Evolutionary conservation across 305 asterid species (phyloP).

Genomic region (Plantago rigida): DNA sequence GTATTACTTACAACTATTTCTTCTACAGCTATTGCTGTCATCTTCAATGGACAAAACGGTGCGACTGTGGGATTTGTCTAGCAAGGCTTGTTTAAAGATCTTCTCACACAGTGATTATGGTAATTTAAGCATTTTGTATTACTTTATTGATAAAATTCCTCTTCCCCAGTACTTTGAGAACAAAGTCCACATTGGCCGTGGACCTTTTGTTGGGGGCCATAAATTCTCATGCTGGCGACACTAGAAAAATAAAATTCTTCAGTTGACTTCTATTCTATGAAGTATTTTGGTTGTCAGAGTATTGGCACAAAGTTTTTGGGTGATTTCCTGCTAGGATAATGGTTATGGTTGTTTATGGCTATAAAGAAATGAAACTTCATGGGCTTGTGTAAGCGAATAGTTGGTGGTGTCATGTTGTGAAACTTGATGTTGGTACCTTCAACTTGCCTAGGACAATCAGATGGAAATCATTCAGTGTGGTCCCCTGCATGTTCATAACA

Average conservation of each 20-base stretch:
- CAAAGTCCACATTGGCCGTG: constrained; percentile 7
- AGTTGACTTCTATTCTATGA: neutral
- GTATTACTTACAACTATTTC: constrained; percentile 26
- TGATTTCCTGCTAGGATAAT: constrained; percentile 11
- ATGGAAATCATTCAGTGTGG: no score
- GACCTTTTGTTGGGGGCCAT: neutral
- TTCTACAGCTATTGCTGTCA: constrained; percentile 56
- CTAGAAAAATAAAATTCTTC: no score
- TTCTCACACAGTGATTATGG: constrained; percentile 82
- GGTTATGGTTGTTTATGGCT: neutral
- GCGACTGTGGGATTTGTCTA: constrained; percentile 70
- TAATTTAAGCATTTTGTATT: constrained; percentile 29
- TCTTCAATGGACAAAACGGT: constrained; percentile 86
- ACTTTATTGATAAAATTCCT: constrained; percentile 9
- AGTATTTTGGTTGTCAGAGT: constrained; percentile 8
- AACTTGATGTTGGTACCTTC: no score
- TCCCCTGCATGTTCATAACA: no score
- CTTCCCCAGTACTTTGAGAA: constrained; percentile 3
- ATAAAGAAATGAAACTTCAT: constrained; percentile 1
- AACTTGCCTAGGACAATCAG: no score
- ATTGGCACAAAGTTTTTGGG: constrained; percentile 15
- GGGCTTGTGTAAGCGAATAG: no score
- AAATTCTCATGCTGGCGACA: no score
- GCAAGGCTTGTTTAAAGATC: constrained; percentile 63
- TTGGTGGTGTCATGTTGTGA: no score